phyloP scores from a whole-genome alignment of 2,329 filamentous ascomycete genomes.

The Epichloe aotearoae region DNA sequence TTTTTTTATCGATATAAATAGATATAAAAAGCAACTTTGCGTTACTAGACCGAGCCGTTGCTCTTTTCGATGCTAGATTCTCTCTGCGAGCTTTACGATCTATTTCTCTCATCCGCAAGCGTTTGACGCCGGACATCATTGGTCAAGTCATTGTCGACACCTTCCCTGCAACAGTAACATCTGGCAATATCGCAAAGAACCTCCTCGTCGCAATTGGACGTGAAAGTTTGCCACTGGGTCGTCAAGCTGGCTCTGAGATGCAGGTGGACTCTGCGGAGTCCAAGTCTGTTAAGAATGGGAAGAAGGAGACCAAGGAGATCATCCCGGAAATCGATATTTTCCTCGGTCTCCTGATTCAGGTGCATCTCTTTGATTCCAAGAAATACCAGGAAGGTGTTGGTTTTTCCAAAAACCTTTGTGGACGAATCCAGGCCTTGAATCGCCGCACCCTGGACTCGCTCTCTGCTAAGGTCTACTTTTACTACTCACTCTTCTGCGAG shows the following conservation, averaged over 20 bases:
- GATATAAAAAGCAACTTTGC: constrained; percentile 93
- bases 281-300: constrained; percentile 42
- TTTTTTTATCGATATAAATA: constrained; percentile 23
- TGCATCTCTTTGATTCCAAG: constrained; percentile 78
- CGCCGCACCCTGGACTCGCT: constrained; percentile 88
- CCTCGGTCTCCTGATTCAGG: constrained; percentile 73
- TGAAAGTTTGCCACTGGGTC: constrained; percentile 49
- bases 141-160: constrained; percentile 70
- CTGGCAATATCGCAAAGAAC: constrained; percentile 52
- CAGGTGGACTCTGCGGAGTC: constrained; percentile 52
- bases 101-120: constrained; percentile 91
- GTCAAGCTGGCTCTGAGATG: constrained; percentile 49
- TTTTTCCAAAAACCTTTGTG: constrained; percentile 73
- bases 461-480: constrained; percentile 93
- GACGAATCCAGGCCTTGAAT: constrained; percentile 79
- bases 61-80: constrained; percentile 89
- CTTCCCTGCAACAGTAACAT: constrained; percentile 49
- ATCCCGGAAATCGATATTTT: constrained; percentile 84
- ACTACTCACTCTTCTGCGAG: constrained; percentile 92
- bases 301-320: constrained; percentile 60
- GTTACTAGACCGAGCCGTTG: constrained; percentile 81
- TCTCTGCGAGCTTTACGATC: constrained; percentile 86
- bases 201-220: constrained; percentile 59
- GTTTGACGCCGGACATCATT: constrained; percentile 69
- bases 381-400: constrained; percentile 66